Conservation (phyloP, 495 filamentous ascomycete genomes). For the Annulohypoxylon moriforme region DNA sequence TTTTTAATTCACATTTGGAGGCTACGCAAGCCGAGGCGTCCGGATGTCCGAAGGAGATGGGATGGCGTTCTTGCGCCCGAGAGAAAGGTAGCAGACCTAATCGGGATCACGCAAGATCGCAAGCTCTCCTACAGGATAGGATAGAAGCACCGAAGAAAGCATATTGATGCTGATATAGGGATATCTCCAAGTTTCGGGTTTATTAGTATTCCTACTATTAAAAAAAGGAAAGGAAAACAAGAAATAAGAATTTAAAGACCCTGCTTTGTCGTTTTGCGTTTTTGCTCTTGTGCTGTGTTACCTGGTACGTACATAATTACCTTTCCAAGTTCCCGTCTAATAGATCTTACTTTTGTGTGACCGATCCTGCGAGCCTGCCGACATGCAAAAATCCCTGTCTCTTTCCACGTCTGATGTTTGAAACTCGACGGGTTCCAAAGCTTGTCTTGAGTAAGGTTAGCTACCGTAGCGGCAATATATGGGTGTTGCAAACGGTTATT, state of each 20-base stretch:
- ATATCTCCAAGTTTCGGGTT: not conserved
- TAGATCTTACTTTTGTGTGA: not conserved
- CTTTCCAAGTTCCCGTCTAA: not conserved
- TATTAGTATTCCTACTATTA: not conserved
- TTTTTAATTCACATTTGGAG: not conserved
- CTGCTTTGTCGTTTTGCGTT: not conserved
- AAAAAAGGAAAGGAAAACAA: not conserved
- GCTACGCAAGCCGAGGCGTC: slow-evolving; percentile 6
- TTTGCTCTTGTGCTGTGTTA: not conserved
- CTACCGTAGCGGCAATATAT: too few species aligned
- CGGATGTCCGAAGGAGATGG: not conserved
- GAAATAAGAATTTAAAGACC: not conserved
- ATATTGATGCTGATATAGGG: not conserved
- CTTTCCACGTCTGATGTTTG: slow-evolving; percentile 12
- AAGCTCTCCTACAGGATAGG: slow-evolving; percentile 32
- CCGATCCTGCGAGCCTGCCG: not conserved
- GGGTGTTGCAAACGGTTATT: too few species aligned
- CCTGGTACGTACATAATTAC: too few species aligned
- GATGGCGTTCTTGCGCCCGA: not conserved
- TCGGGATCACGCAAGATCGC: not conserved
- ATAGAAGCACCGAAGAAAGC: slow-evolving; percentile 11
- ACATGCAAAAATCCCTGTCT: not conserved
- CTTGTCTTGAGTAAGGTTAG: slow-evolving; percentile 2
- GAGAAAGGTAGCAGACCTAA: slow-evolving; percentile 2
- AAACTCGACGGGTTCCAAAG: slow-evolving; percentile 4